Percentiles rank a stretch among this genome's conserved stretches.
phyloP scores from a whole-genome alignment of 1,284 basidiomycete genomes.

The Dichomitus squalens region DNA sequence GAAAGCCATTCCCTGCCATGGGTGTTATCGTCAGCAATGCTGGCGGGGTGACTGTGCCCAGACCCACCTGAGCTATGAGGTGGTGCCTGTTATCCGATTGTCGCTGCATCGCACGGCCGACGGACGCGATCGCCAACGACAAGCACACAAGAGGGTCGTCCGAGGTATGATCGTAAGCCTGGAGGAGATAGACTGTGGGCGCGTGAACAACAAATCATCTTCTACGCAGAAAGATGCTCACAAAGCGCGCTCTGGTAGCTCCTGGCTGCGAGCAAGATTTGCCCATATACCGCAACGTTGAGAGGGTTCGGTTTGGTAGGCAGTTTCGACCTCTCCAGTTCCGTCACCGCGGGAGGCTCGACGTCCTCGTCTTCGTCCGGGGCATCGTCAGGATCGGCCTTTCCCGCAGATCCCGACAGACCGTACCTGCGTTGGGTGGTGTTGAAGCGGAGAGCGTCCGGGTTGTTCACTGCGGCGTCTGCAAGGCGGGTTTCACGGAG shows the following conservation, averaged over 20 bases:
- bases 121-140: conserved; percentile 79
- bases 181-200: conserved; percentile 81
- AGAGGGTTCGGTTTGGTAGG: conserved; percentile 80
- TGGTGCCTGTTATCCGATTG: conserved; percentile 95
- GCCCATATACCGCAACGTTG: conserved; percentile 82
- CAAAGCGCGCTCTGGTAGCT: conserved; percentile 92
- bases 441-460: conserved; percentile 63
- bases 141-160: conserved; percentile 88
- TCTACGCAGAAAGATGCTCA: conserved; percentile 43
- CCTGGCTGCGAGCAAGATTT: conserved; percentile 81
- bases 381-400: conserved; percentile 36
- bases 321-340: conserved; percentile 32
- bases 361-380: conserved; percentile 37
- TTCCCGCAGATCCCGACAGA: conserved; percentile 29
- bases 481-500: conserved; percentile 74
- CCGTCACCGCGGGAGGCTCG: conserved; percentile 17
- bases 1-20: conserved; percentile 76
- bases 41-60: too few species aligned
- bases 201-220: background rate
- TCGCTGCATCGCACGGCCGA: conserved; percentile 86
- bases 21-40: conserved; percentile 33
- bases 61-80: conserved; percentile 69
- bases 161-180: conserved; percentile 84
- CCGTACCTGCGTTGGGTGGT: conserved; percentile 54
- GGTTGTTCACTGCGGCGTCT: conserved; percentile 63